phyloP scores from a whole-genome alignment of 2,329 filamentous ascomycete genomes.

The Shiraia sp. region DNA sequence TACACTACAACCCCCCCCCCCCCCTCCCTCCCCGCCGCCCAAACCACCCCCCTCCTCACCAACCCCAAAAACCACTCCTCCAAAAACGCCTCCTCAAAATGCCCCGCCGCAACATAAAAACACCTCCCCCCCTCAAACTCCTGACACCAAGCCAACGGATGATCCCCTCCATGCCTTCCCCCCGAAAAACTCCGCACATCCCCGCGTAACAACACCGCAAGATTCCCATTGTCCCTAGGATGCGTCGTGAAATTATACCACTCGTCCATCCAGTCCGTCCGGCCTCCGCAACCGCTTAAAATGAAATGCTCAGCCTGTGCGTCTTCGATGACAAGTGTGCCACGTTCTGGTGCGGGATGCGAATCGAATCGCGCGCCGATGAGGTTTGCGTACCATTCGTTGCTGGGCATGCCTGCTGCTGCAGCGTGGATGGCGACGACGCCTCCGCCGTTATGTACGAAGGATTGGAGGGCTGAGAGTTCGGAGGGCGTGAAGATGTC shows the following conservation, averaged over 20 bases:
- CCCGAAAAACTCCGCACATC: conserved; percentile 25
- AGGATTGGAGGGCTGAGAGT: conserved; percentile 18
- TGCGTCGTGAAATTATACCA: conserved; percentile 36
- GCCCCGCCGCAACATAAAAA: conserved; percentile 28
- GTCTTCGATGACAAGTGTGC: conserved; percentile 17
- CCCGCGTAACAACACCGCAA: conserved; percentile 23
- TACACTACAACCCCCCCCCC: too few species aligned
- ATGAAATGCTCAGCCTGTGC: conserved; percentile 9
- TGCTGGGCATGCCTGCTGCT: conserved; percentile 26
- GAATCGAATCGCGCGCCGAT: conserved; percentile 32
- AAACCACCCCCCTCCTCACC: conserved; percentile 24
- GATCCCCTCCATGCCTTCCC: conserved; percentile 28
- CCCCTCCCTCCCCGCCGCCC: conserved; percentile 15
- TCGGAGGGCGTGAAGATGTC: conserved; percentile 12
- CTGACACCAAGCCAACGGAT: conserved; percentile 36
- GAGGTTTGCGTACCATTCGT: conserved; percentile 25
- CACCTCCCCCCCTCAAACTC: conserved; percentile 32
- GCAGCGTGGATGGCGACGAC: conserved; percentile 31
- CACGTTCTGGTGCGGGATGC: conserved; percentile 26
- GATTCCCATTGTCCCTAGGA: conserved; percentile 22
- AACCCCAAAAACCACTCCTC: conserved; percentile 26
- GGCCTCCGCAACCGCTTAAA: conserved; percentile 1
- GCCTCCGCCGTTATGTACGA: conserved; percentile 24
- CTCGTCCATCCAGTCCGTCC: conserved; percentile 27
- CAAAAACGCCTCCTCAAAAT: conserved; percentile 33